phyloP scores from a whole-genome alignment of 148 eudicot species.

The Diospyros lotus region DNA sequence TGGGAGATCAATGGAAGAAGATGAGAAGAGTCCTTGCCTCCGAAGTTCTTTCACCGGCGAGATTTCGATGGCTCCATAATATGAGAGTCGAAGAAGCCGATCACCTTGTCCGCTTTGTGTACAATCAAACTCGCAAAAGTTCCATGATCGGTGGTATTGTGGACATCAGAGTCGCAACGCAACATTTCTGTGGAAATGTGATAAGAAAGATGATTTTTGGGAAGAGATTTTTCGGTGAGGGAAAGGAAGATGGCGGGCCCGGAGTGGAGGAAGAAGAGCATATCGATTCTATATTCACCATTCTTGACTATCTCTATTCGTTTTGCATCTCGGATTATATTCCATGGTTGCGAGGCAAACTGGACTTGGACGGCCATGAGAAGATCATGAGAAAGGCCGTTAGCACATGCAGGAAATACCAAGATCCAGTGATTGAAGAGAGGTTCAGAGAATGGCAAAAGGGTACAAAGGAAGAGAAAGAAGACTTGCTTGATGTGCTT shows the following conservation, averaged over 20 bases:
- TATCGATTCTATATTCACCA: not conserved
- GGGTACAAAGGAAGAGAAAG: not conserved
- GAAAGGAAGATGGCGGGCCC: slow-evolving; percentile 1
- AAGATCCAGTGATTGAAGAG: not conserved
- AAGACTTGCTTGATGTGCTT: slow-evolving; percentile 12
- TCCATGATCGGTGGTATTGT: not conserved
- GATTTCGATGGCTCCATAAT: not conserved
- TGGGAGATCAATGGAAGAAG: slow-evolving; percentile 16
- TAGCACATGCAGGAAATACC: not conserved
- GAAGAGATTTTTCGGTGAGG: slow-evolving; percentile 13
- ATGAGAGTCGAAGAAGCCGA: slow-evolving; percentile 12
- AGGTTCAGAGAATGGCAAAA: not conserved
- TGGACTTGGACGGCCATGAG: slow-evolving; percentile 14
- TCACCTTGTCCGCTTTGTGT: not conserved
- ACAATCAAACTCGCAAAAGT: not conserved
- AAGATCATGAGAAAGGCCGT: not conserved
- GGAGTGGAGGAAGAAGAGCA: slow-evolving; percentile 13
- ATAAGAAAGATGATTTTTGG: slow-evolving; percentile 7
- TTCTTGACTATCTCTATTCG: not conserved
- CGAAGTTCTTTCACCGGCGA: not conserved
- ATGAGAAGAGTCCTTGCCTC: slow-evolving; percentile 7
- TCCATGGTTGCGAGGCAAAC: not conserved
- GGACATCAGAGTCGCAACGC: not conserved
- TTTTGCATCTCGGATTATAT: slow-evolving; percentile 9
- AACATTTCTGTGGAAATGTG: slow-evolving; percentile 12